Evolutionary conservation across 257 asterid genomes (phyloP).

Genomic region (Fraxinus quadrangulata): DNA sequence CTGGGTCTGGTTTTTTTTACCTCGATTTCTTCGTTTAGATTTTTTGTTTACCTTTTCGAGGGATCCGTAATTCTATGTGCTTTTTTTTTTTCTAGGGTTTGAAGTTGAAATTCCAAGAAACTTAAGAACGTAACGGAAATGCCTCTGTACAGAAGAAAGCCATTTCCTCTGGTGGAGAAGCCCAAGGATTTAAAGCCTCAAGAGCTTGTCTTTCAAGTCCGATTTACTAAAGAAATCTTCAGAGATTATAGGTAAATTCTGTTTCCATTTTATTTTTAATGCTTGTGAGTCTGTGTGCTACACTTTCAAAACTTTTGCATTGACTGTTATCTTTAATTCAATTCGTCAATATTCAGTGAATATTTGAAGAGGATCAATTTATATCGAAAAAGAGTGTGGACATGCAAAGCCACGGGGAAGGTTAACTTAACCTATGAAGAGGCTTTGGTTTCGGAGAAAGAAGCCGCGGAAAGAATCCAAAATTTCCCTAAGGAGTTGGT

Average conservation of each 20-base stretch:
- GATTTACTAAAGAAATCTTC: constrained; percentile 88
- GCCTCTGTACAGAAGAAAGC: constrained; percentile 82
- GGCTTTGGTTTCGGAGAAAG: constrained; percentile 80
- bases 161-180: constrained; percentile 58
- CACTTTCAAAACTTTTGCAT: background rate
- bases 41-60: background rate
- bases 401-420: constrained; percentile 91
- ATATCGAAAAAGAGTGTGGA: constrained; percentile 77
- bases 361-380: constrained; percentile 77
- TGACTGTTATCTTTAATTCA: background rate
- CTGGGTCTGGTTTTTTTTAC: constrained; percentile 5
- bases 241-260: constrained; percentile 62
- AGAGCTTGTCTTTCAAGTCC: constrained; percentile 76
- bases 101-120: constrained; percentile 39
- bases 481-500: constrained; percentile 64
- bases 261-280: constrained; percentile 22
- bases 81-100: constrained; percentile 34
- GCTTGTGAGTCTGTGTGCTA: background rate
- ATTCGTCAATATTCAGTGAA: constrained; percentile 52
- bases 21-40: background rate
- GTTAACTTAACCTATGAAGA: constrained; percentile 83
- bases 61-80: constrained; percentile 25
- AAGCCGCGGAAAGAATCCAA: constrained; percentile 59
- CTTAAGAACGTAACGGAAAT: constrained; percentile 39
- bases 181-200: constrained; percentile 80